Conservation (phyloP, 495 filamentous ascomycete species). For the Sordaria brevicollis region DNA sequence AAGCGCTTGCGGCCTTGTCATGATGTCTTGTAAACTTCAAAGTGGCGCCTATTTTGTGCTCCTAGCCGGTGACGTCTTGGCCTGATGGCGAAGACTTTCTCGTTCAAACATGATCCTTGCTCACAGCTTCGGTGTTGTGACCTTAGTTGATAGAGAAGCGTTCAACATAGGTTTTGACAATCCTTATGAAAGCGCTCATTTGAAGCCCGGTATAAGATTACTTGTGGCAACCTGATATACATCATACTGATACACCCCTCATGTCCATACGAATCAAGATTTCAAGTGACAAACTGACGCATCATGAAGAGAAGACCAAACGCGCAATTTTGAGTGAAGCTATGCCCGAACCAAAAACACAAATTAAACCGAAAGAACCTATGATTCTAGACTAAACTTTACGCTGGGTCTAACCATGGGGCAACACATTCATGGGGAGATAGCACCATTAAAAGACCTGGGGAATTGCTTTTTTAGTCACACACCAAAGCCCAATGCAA, state of each 20-base stretch:
- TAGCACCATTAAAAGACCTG: constrained; percentile 7
- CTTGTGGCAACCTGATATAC: not conserved
- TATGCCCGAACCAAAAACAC: not conserved
- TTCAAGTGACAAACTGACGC: not conserved
- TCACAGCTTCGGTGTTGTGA: not conserved
- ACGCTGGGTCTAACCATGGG: constrained; percentile 12
- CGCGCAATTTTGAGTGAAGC: not conserved
- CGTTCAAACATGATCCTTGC: not conserved
- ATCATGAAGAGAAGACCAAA: not conserved
- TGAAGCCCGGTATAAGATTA: not conserved
- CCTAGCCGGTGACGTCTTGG: not conserved
- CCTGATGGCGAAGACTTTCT: not conserved
- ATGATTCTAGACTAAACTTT: constrained; percentile 14
- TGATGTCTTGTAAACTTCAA: not conserved
- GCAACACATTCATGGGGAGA: constrained; percentile 6
- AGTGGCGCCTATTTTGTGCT: not conserved
- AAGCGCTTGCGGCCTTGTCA: not conserved
- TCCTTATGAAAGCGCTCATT: too few relatives aligned
- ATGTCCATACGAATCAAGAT: not conserved
- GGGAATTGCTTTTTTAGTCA: constrained; percentile 16
- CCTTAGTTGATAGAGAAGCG: not conserved
- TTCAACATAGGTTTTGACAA: not conserved
- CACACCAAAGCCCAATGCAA: constrained; percentile 24
- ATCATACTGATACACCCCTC: not conserved
- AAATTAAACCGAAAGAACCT: not conserved